A percentile compares a stretch with the other conserved stretches of the same genome.
These are phyloP conservation scores for Panaeolus papilionaceus DNA, from an alignment of 768 basidiomycete species.

Conservation along the genomic window DNA sequence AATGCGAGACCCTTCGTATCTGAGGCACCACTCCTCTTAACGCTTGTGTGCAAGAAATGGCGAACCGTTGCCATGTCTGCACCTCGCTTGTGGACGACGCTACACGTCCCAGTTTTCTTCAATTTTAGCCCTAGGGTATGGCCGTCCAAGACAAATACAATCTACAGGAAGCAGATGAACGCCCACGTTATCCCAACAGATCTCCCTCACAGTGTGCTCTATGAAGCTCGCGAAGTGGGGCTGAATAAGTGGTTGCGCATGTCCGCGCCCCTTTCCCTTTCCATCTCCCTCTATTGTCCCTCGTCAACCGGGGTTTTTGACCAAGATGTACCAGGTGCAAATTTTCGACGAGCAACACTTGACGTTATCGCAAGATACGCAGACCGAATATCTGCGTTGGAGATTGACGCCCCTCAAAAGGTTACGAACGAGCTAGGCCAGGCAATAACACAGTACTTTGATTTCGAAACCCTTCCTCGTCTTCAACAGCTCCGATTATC, in stretches of 20 bases:
- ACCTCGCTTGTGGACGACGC: not conserved
- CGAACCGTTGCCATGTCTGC: not conserved
- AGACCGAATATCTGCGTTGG: not conserved
- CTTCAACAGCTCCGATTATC: not conserved
- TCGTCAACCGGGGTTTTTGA: no score
- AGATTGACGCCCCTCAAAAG: not conserved
- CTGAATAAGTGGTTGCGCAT: not conserved
- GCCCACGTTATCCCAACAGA: no score
- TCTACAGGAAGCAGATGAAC: no score
- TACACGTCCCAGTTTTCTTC: not conserved
- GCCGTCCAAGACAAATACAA: no score
- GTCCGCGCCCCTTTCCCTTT: not conserved
- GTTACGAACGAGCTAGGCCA: not conserved
- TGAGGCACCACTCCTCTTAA: constrained; percentile 5
- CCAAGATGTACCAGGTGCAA: no score
- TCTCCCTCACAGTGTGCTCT: not conserved
- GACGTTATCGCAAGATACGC: not conserved
- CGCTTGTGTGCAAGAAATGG: constrained; percentile 2
- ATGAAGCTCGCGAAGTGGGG: not conserved
- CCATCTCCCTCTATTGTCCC: not conserved
- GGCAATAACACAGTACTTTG: not conserved
- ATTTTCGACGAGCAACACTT: not conserved
- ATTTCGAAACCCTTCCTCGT: not conserved
- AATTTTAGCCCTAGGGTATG: not conserved
- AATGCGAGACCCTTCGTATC: not conserved